Base-by-base conservation (phyloP, 768 basidiomycete genomes). In the Candolleomyces aberdarensis region DNA sequence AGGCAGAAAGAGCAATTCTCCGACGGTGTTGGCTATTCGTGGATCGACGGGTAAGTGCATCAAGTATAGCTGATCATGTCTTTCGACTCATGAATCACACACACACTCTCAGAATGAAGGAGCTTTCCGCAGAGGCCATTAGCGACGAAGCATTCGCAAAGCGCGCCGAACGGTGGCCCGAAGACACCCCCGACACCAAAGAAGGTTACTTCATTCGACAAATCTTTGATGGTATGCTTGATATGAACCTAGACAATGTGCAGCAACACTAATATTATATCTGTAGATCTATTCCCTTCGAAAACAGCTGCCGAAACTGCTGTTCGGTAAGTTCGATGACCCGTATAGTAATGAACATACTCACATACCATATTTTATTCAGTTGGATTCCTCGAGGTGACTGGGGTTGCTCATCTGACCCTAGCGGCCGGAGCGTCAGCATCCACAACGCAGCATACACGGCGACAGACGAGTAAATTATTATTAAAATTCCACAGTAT, bases 1-100 rank as follows among this genome's bases (percentile, higher is more conserved):
- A 84, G 97, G 59, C 97, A 99, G 74, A 99, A 99, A 74, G 97
- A 99, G 76, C 96, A 98, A 69, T 99, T 99, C 78, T 98, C 96
- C 1, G 97, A 99, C 69, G 97, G 97, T 57, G 95, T 97, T 58
- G 96, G 96, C 36, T 98, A 97, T 76, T 96, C 94, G 36, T 98
- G 96, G 96, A 98, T 98, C 69, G 96, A 98, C 68, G 94, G 95
- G 91, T 91, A 68, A 47, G 83, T 65, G 36, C 48, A 26, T 54
- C 58, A 13, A 22, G 8, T 58, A 40, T 48, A 40, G 14, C 48
- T 43, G 20, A 52, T 41, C 31, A 13, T 47, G 17, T 17, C 29
- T 22, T 46, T 43, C 40, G 20, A 5, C 40, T 36, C 11, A 31
- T 43, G 15, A 13, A 19, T 15, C 10, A 19, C 13, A 22, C 14